Evolutionary conservation across 805 yeast genomes (phyloP).

Genomic region (Candida dajiaensis): DNA sequence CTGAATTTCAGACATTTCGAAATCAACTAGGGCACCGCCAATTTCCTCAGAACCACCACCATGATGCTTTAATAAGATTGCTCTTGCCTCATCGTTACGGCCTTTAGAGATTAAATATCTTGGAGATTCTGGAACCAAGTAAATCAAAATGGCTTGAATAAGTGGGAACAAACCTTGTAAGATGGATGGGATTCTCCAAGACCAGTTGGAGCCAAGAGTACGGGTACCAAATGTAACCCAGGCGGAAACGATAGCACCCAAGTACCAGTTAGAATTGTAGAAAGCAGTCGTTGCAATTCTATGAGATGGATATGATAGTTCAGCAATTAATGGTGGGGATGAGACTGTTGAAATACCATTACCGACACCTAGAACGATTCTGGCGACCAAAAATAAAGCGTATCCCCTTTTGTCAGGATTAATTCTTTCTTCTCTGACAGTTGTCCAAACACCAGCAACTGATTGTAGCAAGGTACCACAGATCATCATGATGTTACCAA

Average conservation of each 20-base stretch:
- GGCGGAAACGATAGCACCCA: conserved; percentile 46
- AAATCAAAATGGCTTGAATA: conserved; percentile 31
- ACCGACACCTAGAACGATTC: conserved; percentile 46
- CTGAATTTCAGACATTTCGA: conserved; percentile 35
- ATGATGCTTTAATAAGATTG: conserved; percentile 33
- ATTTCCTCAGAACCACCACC: conserved; percentile 26
- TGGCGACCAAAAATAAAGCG: conserved; percentile 12
- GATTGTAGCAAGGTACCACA: conserved; percentile 15
- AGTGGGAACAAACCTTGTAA: conserved; percentile 44
- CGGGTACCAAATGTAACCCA: conserved; percentile 43
- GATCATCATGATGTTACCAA: conserved; percentile 10
- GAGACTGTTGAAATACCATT: conserved; percentile 34
- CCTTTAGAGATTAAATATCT: conserved; percentile 37
- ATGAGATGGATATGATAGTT: conserved; percentile 41
- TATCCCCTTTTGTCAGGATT: conserved; percentile 2
- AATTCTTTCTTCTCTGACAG: background rate
- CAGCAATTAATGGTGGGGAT: conserved; percentile 45
- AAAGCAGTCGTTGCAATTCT: conserved; percentile 33
- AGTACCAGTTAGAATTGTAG: conserved; percentile 43
- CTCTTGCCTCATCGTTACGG: conserved; percentile 36
- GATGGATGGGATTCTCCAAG: conserved; percentile 50
- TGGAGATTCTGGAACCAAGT: conserved; percentile 43
- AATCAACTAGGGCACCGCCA: conserved; percentile 26
- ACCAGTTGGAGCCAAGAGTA: conserved; percentile 25
- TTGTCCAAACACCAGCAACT: conserved; percentile 20